A percentile compares a stretch with the other conserved stretches of the same genome.
Conservation (phyloP, 1,284 basidiomycete species). For the Ceratobasidium sp. region DNA sequence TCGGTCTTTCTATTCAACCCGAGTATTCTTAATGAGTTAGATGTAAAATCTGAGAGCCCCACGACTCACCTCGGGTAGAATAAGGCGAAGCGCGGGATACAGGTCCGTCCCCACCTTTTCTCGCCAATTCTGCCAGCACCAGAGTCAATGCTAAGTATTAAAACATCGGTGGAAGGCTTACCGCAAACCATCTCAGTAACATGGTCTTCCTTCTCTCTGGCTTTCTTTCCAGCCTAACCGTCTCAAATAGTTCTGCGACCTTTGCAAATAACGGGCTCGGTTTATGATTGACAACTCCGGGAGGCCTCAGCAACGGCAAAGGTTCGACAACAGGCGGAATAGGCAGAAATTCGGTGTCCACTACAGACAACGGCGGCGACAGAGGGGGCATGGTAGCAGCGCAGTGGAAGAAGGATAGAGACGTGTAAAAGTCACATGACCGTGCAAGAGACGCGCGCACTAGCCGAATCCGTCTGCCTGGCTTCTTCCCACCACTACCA, state of each 20-base stretch:
- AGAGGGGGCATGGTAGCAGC: slow-evolving; percentile 25
- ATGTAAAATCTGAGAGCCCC: too few species aligned
- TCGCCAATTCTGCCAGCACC: slow-evolving; percentile 72
- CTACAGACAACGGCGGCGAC: slow-evolving; percentile 37
- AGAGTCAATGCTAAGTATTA: neutral
- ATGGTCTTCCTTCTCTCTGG: slow-evolving; percentile 72
- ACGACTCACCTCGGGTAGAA: slow-evolving; percentile 73
- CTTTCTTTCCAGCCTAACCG: slow-evolving; percentile 72
- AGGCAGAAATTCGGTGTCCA: slow-evolving; percentile 19
- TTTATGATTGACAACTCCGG: slow-evolving; percentile 43
- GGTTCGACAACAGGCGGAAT: slow-evolving; percentile 25
- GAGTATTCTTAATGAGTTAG: neutral
- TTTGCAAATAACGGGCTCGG: slow-evolving; percentile 69
- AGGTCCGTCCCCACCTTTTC: slow-evolving; percentile 76
- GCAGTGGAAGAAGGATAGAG: neutral
- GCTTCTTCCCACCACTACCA: too few species aligned
- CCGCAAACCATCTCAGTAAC: slow-evolving; percentile 76
- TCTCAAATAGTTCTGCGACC: slow-evolving; percentile 73
- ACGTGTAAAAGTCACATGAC: neutral
- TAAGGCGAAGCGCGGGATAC: slow-evolving; percentile 77
- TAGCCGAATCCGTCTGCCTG: too few species aligned
- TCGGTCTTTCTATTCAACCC: slow-evolving; percentile 78
- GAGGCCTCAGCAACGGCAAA: slow-evolving; percentile 39
- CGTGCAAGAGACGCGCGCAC: too few species aligned
- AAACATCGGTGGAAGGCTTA: slow-evolving; percentile 55